A percentile compares a stretch with the other conserved stretches of the same genome.
phyloP scores from a whole-genome alignment of 2,329 filamentous ascomycete genomes.

The Fusarium oxysporum region DNA sequence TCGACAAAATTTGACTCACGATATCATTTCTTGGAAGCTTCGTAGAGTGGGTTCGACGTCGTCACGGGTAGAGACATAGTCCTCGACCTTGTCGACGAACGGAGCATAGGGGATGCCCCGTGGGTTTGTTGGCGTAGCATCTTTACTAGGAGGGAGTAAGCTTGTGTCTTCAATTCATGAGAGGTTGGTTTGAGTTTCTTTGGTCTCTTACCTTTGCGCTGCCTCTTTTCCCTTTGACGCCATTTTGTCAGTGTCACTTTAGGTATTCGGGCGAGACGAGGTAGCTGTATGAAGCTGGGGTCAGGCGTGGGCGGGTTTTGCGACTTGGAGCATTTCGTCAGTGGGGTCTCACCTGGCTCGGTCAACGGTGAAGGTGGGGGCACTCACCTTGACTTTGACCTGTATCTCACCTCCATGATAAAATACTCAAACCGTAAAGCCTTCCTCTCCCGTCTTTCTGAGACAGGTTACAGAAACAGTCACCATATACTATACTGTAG shows the following conservation, averaged over 20 bases:
- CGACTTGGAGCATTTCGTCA: slow-evolving; percentile 48
- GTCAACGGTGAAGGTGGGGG: slow-evolving; percentile 48
- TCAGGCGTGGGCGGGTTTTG: slow-evolving; percentile 43
- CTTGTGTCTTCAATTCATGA: neutral
- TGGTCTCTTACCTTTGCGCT: slow-evolving; percentile 49
- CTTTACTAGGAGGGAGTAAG: slow-evolving; percentile 52
- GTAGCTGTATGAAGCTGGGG: slow-evolving; percentile 40
- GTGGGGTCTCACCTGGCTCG: slow-evolving; percentile 45
- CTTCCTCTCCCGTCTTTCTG: neutral
- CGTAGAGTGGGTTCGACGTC: slow-evolving; percentile 85
- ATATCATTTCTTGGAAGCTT: slow-evolving; percentile 93
- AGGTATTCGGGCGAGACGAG: slow-evolving; percentile 33
- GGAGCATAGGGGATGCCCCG: slow-evolving; percentile 86
- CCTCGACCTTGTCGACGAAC: slow-evolving; percentile 89
- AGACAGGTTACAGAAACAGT: neutral
- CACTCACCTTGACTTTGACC: slow-evolving; percentile 15
- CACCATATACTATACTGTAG: neutral
- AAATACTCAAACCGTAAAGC: neutral
- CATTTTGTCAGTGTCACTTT: slow-evolving; percentile 50
- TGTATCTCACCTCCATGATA: neutral
- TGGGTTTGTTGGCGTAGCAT: slow-evolving; percentile 75
- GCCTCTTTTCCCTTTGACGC: slow-evolving; percentile 55
- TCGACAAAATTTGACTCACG: slow-evolving; percentile 64
- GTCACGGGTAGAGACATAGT: slow-evolving; percentile 82
- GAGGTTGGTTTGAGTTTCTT: neutral